Percentiles rank a stretch among this genome's conserved stretches.
Conservation (phyloP, 495 filamentous ascomycete species). For the Xylaria flabelliformis region DNA sequence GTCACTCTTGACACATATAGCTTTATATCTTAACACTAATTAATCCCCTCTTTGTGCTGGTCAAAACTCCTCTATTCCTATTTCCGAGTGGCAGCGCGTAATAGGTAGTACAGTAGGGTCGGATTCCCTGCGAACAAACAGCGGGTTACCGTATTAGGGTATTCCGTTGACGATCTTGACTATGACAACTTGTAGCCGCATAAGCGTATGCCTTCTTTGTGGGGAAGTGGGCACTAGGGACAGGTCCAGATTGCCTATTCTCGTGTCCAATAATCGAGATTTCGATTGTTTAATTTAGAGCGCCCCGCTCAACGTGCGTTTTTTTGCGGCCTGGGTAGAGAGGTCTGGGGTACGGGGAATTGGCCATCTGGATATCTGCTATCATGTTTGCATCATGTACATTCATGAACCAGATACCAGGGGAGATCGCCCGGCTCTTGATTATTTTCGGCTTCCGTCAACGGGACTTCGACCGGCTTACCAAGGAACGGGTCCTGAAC, state of each 20-base stretch:
- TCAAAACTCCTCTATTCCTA: neutral
- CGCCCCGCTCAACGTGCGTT: slow-evolving; percentile 3
- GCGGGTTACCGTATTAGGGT: slow-evolving; percentile 22
- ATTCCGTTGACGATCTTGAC: slow-evolving; percentile 20
- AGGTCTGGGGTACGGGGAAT: neutral
- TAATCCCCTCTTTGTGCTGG: neutral
- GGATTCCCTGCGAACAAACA: neutral
- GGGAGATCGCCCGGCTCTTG: neutral
- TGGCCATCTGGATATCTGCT: neutral
- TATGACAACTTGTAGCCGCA: slow-evolving; percentile 8
- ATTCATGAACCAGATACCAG: neutral
- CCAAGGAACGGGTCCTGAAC: neutral
- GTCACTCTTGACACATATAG: neutral
- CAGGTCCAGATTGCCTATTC: slow-evolving; percentile 16
- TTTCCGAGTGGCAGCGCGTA: slow-evolving; percentile 15
- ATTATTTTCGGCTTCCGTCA: neutral
- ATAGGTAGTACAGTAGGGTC: slow-evolving; percentile 10
- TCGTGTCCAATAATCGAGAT: slow-evolving; percentile 13
- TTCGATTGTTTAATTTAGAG: slow-evolving; percentile 11
- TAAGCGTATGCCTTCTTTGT: slow-evolving; percentile 3
- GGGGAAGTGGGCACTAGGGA: slow-evolving; percentile 18
- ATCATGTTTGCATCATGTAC: neutral
- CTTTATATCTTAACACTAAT: neutral
- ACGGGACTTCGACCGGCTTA: neutral
- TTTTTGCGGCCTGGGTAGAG: neutral